phyloP scores from a whole-genome alignment of 306 rosid genomes.

The Pachyrhizus erosus region DNA sequence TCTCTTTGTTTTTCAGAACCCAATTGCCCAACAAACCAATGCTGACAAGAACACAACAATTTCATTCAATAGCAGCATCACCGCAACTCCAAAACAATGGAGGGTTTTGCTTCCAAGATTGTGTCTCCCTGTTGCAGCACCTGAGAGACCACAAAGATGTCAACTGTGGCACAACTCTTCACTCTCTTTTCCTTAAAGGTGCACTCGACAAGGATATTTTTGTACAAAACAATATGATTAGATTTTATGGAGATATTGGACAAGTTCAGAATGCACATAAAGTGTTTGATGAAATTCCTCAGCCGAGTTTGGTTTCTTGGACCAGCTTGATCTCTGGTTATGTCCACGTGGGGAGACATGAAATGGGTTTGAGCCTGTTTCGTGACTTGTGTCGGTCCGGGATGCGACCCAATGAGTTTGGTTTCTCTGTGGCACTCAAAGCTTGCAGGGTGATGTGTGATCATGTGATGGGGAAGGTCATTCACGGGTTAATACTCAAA shows the following conservation, averaged over 20 bases:
- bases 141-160: conserved; percentile 36
- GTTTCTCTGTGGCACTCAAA: conserved; percentile 54
- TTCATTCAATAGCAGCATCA: conserved; percentile 22
- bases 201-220: conserved; percentile 48
- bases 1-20: conserved; percentile 34
- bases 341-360: conserved; percentile 46
- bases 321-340: conserved; percentile 53
- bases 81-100: background rate
- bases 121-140: conserved; percentile 45
- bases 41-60: background rate
- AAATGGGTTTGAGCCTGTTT: conserved; percentile 46
- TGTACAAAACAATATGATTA: conserved; percentile 51
- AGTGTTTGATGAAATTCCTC: conserved; percentile 55
- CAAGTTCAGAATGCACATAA: conserved; percentile 43
- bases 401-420: conserved; percentile 51
- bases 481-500: conserved; percentile 53
- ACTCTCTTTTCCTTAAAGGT: conserved; percentile 48
- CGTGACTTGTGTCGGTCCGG: conserved; percentile 41
- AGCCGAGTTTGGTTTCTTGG: conserved; percentile 58
- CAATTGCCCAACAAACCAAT: conserved; percentile 16
- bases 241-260: conserved; percentile 40
- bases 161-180: conserved; percentile 45
- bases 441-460: conserved; percentile 48
- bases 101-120: conserved; percentile 48
- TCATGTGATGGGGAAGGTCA: conserved; percentile 43